Conservation (phyloP, 129 eudicot species). For the Scalesia atractyloides region DNA sequence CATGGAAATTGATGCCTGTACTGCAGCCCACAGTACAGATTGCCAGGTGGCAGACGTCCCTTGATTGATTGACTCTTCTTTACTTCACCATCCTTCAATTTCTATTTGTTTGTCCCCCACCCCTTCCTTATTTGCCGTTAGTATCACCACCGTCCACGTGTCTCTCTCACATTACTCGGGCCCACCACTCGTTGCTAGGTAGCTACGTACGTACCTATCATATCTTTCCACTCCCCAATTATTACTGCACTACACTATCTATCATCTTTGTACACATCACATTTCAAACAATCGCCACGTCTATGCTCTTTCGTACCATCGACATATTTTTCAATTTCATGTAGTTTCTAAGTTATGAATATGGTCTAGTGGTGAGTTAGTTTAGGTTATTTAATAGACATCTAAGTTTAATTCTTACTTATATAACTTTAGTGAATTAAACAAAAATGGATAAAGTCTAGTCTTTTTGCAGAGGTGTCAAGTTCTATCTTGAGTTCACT, state of each 20-base stretch:
- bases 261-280: not conserved
- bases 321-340: no score
- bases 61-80: constrained; percentile 25
- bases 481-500: no score
- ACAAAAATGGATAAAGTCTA: no score
- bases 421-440: no score
- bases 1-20: constrained; percentile 34
- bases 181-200: not conserved
- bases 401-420: no score
- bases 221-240: constrained; percentile 34
- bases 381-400: no score
- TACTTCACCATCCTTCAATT: constrained; percentile 7
- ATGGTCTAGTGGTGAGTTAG: no score
- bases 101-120: not conserved
- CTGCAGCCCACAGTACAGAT: constrained; percentile 30
- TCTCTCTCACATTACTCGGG: not conserved
- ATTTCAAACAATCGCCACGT: no score
- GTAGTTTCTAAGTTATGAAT: no score
- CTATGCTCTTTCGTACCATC: no score
- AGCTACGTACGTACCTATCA: constrained; percentile 11
- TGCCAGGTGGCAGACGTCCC: constrained; percentile 24
- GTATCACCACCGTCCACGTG: constrained; percentile 35
- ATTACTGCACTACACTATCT: constrained; percentile 30
- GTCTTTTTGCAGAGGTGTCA: no score
- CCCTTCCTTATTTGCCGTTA: not conserved